Percentiles rank a stretch among this genome's conserved stretches.
These are phyloP conservation scores for Ascochyta koolunga DNA, from an alignment of 2,329 filamentous ascomycete genomes.

Conservation along the genomic window DNA sequence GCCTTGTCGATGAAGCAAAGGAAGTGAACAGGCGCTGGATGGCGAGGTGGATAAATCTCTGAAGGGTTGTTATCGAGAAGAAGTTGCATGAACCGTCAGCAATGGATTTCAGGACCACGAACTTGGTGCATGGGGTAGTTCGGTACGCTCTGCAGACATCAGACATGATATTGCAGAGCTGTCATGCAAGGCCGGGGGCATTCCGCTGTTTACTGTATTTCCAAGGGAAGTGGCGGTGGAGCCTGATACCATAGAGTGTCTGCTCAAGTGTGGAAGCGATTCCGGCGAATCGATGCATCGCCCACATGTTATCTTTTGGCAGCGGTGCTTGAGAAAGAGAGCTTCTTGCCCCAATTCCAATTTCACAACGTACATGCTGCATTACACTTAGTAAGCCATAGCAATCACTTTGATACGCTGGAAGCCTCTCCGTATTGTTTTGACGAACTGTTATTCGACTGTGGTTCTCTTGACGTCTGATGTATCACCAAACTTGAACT, in stretches of 20 bases:
- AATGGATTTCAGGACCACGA: background rate
- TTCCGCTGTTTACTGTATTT: background rate
- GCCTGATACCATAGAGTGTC: no score
- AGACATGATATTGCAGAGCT: background rate
- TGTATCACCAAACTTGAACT: background rate
- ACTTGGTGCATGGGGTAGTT: background rate
- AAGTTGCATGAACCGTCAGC: background rate
- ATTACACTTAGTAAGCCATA: background rate
- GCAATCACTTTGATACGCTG: background rate
- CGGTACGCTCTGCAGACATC: background rate
- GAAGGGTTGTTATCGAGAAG: background rate
- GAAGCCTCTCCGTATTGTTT: background rate
- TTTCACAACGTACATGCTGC: background rate
- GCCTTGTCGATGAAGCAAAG: slow-evolving; percentile 71
- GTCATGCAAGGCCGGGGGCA: background rate
- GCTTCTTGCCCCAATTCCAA: background rate
- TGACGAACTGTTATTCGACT: background rate
- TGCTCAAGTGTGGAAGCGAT: no score
- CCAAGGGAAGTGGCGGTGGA: no score
- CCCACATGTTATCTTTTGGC: no score
- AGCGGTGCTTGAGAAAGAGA: background rate
- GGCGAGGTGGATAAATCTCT: slow-evolving; percentile 63
- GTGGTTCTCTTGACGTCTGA: slow-evolving; percentile 6
- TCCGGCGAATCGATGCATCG: no score
- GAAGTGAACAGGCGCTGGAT: slow-evolving; percentile 67